These are phyloP conservation scores for Penicillium tannophilum DNA, from an alignment of 495 filamentous ascomycete genomes.

Conservation along the genomic window DNA sequence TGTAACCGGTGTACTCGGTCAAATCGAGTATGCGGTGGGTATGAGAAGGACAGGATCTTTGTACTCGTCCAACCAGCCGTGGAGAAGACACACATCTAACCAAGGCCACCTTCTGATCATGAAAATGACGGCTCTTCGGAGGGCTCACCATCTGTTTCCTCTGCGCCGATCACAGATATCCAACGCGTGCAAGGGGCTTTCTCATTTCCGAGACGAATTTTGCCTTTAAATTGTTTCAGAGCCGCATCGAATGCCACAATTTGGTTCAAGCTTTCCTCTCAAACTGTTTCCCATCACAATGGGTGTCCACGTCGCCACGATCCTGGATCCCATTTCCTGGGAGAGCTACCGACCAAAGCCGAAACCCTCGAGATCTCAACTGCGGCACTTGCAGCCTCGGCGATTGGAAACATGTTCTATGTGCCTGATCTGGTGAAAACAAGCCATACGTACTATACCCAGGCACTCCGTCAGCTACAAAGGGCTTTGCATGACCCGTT, in stretches of 20 bases:
- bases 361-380: slow-evolving; percentile 29
- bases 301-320: slow-evolving; percentile 13
- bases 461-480: slow-evolving; percentile 36
- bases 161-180: background rate
- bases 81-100: slow-evolving; percentile 19
- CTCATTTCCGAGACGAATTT: background rate
- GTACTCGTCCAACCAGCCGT: slow-evolving; percentile 26
- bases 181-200: background rate
- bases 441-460: slow-evolving; percentile 36
- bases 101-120: background rate
- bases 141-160: too few relatives aligned
- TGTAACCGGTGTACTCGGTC: slow-evolving; percentile 41
- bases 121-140: background rate
- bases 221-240: slow-evolving; percentile 6
- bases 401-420: slow-evolving; percentile 25
- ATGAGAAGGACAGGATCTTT: slow-evolving; percentile 38
- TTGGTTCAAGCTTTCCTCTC: slow-evolving; percentile 23
- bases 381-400: slow-evolving; percentile 28
- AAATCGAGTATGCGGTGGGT: slow-evolving; percentile 39
- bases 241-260: slow-evolving; percentile 14
- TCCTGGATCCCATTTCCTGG: slow-evolving; percentile 33
- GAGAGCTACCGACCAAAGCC: slow-evolving; percentile 19
- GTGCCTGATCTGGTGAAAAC: slow-evolving; percentile 24
- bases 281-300: slow-evolving; percentile 14
- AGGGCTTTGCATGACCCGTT: slow-evolving; percentile 29